Evolutionary conservation across 2,329 filamentous ascomycete species (phyloP).

Genomic region (Diaporthe sp.): DNA sequence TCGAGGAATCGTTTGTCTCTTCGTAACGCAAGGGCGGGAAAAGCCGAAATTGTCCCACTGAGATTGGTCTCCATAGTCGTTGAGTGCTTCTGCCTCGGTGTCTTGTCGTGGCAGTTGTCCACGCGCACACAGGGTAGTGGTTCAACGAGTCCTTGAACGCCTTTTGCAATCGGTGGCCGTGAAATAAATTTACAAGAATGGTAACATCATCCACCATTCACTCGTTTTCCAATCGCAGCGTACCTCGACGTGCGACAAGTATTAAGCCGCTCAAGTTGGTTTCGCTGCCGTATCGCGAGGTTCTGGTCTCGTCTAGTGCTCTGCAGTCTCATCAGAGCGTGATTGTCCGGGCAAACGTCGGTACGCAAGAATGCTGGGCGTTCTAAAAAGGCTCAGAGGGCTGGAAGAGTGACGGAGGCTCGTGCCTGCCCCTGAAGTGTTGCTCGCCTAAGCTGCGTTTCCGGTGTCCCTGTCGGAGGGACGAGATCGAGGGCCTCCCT

Average conservation of each 20-base stretch:
- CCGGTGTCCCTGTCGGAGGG: conserved; percentile 34
- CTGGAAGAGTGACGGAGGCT: conserved; percentile 17
- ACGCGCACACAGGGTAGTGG: conserved; percentile 9
- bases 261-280: background rate
- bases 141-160: conserved; percentile 33
- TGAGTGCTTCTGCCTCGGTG: conserved; percentile 15
- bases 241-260: background rate
- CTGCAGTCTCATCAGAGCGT: conserved; percentile 19
- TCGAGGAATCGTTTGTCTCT: conserved; percentile 10
- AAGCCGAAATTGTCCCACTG: background rate
- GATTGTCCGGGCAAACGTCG: background rate
- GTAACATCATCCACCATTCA: conserved; percentile 20
- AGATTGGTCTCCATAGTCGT: background rate
- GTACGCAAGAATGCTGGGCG: background rate
- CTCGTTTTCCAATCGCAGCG: conserved; percentile 35
- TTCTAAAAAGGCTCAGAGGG: background rate
- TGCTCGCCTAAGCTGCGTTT: conserved; percentile 30
- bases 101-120: background rate
- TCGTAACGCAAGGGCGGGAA: conserved; percentile 5
- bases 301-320: conserved; percentile 1
- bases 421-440: background rate
- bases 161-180: conserved; percentile 34
- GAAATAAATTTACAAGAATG: conserved; percentile 42
- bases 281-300: background rate
- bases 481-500: conserved; percentile 66